Evolutionary conservation across 2,329 filamentous ascomycete species (phyloP).

Genomic region (Alternaria hordeiaustralica): DNA sequence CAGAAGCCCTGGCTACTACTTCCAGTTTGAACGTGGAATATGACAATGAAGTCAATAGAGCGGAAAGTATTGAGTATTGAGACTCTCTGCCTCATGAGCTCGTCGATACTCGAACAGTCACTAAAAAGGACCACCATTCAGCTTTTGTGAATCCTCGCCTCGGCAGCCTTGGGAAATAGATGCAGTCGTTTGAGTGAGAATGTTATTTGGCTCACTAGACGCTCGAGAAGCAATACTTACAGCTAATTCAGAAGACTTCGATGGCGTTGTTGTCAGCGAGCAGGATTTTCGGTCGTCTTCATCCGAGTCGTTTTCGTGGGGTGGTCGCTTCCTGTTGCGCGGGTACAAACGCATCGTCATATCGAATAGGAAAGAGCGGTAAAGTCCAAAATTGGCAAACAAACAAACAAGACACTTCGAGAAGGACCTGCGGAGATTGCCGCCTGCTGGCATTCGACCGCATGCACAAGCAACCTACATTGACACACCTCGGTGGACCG

Average conservation of each 20-base stretch:
- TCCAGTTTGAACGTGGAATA: background rate
- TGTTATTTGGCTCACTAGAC: background rate
- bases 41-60: background rate
- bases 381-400: background rate
- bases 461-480: background rate
- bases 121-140: too few species aligned
- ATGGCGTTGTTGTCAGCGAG: background rate
- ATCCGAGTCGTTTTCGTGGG: slow-evolving; percentile 2
- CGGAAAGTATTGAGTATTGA: background rate
- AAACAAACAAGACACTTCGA: background rate
- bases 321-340: slow-evolving; percentile 8
- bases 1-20: background rate
- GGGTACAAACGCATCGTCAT: background rate
- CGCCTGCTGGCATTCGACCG: background rate
- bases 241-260: background rate
- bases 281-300: background rate
- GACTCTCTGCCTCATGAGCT: background rate
- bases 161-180: background rate
- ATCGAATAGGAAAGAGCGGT: background rate
- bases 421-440: too few species aligned
- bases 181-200: background rate
- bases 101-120: background rate
- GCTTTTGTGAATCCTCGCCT: background rate
- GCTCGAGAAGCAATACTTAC: background rate
- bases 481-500: background rate